Base-by-base conservation (phyloP, 1,139 yeast species). In the Zygoascus meyerae region DNA sequence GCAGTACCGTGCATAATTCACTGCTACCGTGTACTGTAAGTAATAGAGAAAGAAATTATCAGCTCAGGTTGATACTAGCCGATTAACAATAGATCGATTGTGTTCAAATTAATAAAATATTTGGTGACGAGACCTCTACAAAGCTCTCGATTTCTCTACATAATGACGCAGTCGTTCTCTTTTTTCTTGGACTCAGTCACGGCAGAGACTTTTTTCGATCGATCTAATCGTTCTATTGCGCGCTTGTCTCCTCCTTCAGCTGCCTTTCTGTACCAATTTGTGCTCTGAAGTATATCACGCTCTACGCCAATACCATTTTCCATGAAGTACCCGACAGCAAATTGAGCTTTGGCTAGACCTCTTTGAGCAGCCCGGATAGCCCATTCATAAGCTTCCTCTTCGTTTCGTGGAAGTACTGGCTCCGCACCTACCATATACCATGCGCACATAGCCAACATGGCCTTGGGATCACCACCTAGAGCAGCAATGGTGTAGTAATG, bases 401-500 rank as follows among this genome's bases (percentile, higher is more conserved):
- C 87, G 63, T 90, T 94, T 53, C 79, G 78, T 12, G 82, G 83
- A 55, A 92, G 73, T 50, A 81, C 80, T 15, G 92, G 90, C 36
- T 85, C 92, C 37, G 86, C 83, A 1, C 98, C 98, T 31, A 87
- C 84, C 64, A 90, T 73, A 64, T 89, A 92, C 97, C 97, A 92
- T 2, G 97, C 97, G 65, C 97, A 89, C 73, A 92, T 74, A 2
- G 95, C 90, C 59, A 90, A 72, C 95, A 90, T 92, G 12, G 95
- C 83, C 45, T 78, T 81, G 1, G 95, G 78, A 64, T 92, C 95
- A 5, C 96, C 96, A 2, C 84, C 83, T 40, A 83, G 66, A 0
- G 97, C 96, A 0, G 95, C 95, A 56, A 85, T 82, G 0, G 96
- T 89, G 64, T 87, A 92, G 63, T 90, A 92, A 64, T 92, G 97